A percentile compares a stretch with the other conserved stretches of the same genome.
These are phyloP conservation scores for Marvania coccoides DNA, from an alignment of 139 green algal genomes.

Conservation along the genomic window DNA sequence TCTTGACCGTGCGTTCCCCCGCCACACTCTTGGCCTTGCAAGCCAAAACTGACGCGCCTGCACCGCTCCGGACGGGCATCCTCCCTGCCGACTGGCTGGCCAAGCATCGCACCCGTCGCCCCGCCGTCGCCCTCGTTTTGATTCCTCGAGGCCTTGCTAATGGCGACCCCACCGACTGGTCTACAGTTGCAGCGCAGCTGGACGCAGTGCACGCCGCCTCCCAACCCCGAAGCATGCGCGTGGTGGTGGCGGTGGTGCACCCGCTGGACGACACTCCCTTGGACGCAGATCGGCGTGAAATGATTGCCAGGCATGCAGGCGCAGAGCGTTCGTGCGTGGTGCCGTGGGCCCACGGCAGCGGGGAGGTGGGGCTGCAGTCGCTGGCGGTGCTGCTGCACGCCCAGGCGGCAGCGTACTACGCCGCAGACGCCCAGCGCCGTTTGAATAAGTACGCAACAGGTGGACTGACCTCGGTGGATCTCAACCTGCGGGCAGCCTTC, in stretches of 20 bases:
- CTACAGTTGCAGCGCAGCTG: conserved; percentile 17
- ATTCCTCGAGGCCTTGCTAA: conserved; percentile 18
- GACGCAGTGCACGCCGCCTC: conserved; percentile 27
- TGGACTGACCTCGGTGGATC: conserved; percentile 22
- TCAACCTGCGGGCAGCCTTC: conserved; percentile 42
- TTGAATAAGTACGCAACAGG: conserved; percentile 25
- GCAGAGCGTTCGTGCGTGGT: conserved; percentile 14
- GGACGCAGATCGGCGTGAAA: not conserved
- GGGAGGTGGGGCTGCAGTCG: conserved; percentile 3
- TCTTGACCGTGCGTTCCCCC: not conserved
- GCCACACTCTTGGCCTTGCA: no score
- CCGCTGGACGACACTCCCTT: not conserved
- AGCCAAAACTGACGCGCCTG: not conserved
- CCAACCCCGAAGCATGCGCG: not conserved
- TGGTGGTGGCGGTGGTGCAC: conserved; percentile 2
- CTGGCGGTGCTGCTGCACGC: conserved; percentile 35
- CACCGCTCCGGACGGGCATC: conserved; percentile 5
- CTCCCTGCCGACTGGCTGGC: conserved; percentile 37
- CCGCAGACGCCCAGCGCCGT: conserved; percentile 34
- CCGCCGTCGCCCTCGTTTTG: conserved; percentile 42
- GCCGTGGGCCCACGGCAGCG: not conserved
- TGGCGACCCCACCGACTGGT: conserved; percentile 36
- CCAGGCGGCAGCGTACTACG: conserved; percentile 36
- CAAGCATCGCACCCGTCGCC: conserved; percentile 37
- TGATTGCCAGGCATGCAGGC: not conserved